Evolutionary conservation across 169 alveolate species (phyloP).

Genomic region (Babesia gibsoni): DNA sequence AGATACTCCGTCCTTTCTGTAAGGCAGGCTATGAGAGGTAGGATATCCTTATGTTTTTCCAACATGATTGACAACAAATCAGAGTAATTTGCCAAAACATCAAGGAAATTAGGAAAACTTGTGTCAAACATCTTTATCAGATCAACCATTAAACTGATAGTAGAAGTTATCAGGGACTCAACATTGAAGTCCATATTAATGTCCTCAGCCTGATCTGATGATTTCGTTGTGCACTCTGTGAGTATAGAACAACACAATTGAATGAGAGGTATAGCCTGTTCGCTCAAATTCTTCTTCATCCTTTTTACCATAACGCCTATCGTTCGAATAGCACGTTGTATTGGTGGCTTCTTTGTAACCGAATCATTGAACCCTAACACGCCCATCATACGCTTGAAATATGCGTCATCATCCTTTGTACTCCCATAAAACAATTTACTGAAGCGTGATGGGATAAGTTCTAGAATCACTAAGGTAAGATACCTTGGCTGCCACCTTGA

Average conservation of each 20-base stretch:
- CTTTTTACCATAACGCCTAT: slow-evolving; percentile 17
- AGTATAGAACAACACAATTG: slow-evolving; percentile 20
- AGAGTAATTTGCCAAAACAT: not conserved
- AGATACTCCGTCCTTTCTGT: not conserved
- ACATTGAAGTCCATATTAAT: not conserved
- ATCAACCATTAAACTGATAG: slow-evolving; percentile 30
- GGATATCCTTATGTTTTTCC: not conserved
- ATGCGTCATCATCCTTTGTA: not conserved
- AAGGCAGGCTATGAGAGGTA: slow-evolving; percentile 13
- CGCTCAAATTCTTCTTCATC: slow-evolving; percentile 5
- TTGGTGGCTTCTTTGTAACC: not conserved
- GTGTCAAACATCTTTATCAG: slow-evolving; percentile 11
- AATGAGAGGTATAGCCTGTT: slow-evolving; percentile 5
- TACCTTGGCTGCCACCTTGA: slow-evolving; percentile 20
- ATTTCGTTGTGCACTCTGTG: not conserved
- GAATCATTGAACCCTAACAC: slow-evolving; percentile 3
- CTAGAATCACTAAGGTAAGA: slow-evolving; percentile 25
- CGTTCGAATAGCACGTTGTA: slow-evolving; percentile 28
- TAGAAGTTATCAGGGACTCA: not conserved
- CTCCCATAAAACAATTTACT: not conserved
- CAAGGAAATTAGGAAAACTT: not conserved
- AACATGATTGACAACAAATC: not conserved
- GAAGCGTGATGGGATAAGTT: slow-evolving; percentile 28
- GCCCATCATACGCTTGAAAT: slow-evolving; percentile 11
- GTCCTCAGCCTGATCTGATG: not conserved